Evolutionary conservation across 2,329 filamentous ascomycete genomes (phyloP).

Genomic region (Pestalotiopsis sp.): DNA sequence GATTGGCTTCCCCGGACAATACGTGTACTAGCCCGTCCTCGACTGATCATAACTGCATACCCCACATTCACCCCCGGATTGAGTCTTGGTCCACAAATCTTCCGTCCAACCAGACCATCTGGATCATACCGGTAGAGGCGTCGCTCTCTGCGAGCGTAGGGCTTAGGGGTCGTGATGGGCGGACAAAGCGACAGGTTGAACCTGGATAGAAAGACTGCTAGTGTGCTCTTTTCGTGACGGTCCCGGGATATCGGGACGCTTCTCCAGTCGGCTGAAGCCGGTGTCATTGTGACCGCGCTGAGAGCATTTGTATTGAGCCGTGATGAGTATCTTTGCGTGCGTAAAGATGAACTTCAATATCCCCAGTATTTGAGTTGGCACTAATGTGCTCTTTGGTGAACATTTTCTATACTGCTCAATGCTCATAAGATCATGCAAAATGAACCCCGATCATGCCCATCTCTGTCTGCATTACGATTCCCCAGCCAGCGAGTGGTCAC

Average conservation of each 20-base stretch:
- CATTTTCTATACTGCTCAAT: background rate
- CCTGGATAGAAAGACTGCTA: background rate
- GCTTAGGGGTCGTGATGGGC: background rate
- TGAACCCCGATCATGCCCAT: slow-evolving; percentile 4
- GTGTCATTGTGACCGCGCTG: background rate
- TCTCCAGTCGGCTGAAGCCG: background rate
- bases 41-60: slow-evolving; percentile 1
- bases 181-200: background rate
- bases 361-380: background rate
- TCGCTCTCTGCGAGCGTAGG: background rate
- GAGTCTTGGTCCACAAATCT: slow-evolving; percentile 7
- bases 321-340: background rate
- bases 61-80: slow-evolving; percentile 9
- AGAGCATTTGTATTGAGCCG: background rate
- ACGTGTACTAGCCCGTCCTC: background rate
- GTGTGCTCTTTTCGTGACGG: background rate
- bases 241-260: slow-evolving; percentile 6
- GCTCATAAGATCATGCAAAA: background rate
- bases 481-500: slow-evolving; percentile 4
- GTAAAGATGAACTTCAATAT: background rate
- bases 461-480: slow-evolving; percentile 7
- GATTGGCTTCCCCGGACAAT: slow-evolving; percentile 11
- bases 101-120: slow-evolving; percentile 9
- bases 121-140: slow-evolving; percentile 2
- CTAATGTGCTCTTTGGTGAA: background rate